These are phyloP conservation scores for Barnettozyma californica DNA, from an alignment of 805 yeast species.

Conservation along the genomic window DNA sequence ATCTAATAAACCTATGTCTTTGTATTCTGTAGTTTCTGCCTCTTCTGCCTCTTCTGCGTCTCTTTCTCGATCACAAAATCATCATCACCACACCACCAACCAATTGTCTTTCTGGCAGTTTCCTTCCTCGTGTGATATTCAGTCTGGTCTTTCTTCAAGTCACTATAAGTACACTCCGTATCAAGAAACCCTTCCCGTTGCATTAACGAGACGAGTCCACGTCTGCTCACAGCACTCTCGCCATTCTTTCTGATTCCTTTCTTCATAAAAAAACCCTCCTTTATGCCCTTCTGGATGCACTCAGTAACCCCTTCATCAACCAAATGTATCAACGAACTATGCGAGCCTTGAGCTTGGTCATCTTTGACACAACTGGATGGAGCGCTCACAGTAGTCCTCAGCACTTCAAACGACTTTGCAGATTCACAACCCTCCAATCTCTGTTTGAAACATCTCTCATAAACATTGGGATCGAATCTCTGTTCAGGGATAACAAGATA, in stretches of 20 bases:
- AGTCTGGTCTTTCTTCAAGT: slow-evolving; percentile 25
- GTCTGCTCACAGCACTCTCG: slow-evolving; percentile 33
- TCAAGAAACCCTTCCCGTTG: slow-evolving; percentile 4
- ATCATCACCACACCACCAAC: slow-evolving; percentile 44
- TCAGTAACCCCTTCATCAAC: slow-evolving; percentile 21
- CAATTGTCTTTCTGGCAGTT: slow-evolving; percentile 28
- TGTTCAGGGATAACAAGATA: slow-evolving; percentile 44
- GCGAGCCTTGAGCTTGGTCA: slow-evolving; percentile 14
- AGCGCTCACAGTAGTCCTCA: slow-evolving; percentile 10
- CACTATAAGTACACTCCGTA: slow-evolving; percentile 25
- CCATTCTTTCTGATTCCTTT: slow-evolving; percentile 40
- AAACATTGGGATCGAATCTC: slow-evolving; percentile 17
- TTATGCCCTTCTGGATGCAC: slow-evolving; percentile 50
- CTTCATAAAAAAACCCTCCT: slow-evolving; percentile 50
- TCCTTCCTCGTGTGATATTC: slow-evolving; percentile 29
- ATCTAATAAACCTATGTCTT: too few species aligned
- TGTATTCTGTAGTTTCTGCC: not conserved
- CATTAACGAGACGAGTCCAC: slow-evolving; percentile 18
- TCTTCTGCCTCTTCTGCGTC: not conserved
- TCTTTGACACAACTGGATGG: slow-evolving; percentile 9
- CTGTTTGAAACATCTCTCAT: slow-evolving; percentile 16
- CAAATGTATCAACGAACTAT: slow-evolving; percentile 26
- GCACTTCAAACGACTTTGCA: slow-evolving; percentile 1
- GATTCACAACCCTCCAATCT: slow-evolving; percentile 6
- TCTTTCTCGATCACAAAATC: slow-evolving; percentile 27